Evolutionary conservation across 2,329 filamentous ascomycete genomes (phyloP), one percentile per base, ranked within the genome.

Genomic region (Aspergillus aculeatus): DNA sequence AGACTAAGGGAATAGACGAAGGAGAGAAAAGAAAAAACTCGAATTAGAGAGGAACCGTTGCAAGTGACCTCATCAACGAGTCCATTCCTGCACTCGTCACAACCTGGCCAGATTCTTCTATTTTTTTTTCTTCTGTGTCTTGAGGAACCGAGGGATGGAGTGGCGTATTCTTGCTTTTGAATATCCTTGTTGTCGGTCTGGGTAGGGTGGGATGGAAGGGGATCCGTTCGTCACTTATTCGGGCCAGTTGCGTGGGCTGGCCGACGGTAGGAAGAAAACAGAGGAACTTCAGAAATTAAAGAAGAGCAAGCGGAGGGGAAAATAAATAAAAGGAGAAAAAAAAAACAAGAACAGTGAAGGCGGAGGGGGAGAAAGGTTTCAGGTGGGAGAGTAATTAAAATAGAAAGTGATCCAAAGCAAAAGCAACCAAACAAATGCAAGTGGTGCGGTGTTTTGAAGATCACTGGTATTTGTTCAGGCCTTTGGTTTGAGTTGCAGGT

Each of bases 41-140:
- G 54, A 56, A 62, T 72, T 67, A 71, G 64, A 71, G 64, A 64
- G 69, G 66, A 66, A 66, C 62, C 64, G 65, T 63, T 61, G 65
- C 64, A 58, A 67, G 56, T 66, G 61, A 59, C 65, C 69, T 73
- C 67, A 73, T 67, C 65, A 66, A 64, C 70, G 71, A 69, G 66
- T 74, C 71, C 72, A 75, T 75, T 73, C 72, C 72, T 72, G 64
- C 70, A 64, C 67, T 58, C 57, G 60, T 62, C 65, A 66, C 64
- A 69, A 62, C 64, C 72, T 63, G 44, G 67, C 58, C 47, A 64
- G 58, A 65, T 60, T 9, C 57, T 59, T 35, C 14, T 14, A 14
- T 16, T 35, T 5, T 35, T 12, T 35, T 16, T 35, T 5, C 2
- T 14, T 12, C 10, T 12, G 14, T 12, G 32, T 35, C 26, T 61